Conservation (phyloP, 768 basidiomycete genomes). For the Lactarius quietus region DNA sequence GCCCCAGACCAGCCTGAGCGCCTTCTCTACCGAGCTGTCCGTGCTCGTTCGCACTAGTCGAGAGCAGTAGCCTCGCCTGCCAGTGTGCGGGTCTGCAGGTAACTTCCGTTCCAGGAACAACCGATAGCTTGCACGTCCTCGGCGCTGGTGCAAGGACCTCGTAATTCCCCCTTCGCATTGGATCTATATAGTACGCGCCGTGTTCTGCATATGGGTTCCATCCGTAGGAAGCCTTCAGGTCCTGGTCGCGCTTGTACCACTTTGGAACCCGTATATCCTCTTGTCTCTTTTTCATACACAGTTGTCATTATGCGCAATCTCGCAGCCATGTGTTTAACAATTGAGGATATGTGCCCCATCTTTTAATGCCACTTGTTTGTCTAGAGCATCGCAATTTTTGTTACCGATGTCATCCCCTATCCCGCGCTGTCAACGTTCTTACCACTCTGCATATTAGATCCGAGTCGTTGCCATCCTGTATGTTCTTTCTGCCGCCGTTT, state of each 20-base stretch:
- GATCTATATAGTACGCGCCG: slow-evolving; percentile 66
- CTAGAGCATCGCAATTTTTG: too few species aligned
- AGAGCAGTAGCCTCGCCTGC: slow-evolving; percentile 42
- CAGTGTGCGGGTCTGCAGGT: slow-evolving; percentile 35
- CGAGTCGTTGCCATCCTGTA: too few species aligned
- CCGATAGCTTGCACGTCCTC: slow-evolving; percentile 36
- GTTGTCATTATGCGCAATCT: too few species aligned
- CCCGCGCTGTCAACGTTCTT: too few species aligned
- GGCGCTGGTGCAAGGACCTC: slow-evolving; percentile 33
- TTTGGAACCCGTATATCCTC: too few species aligned
- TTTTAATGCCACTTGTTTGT: too few species aligned
- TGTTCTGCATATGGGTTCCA: slow-evolving; percentile 63
- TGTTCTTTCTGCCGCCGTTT: too few species aligned
- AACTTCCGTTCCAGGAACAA: slow-evolving; percentile 84
- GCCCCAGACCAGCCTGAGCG: slow-evolving; percentile 21
- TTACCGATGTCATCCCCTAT: too few species aligned
- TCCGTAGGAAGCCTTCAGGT: slow-evolving; percentile 48
- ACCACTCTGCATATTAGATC: too few species aligned
- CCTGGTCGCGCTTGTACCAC: slow-evolving; percentile 55
- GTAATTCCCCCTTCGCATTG: slow-evolving; percentile 64
- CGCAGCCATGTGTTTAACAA: too few species aligned
- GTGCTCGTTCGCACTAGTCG: slow-evolving; percentile 52
- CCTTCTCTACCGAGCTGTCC: slow-evolving; percentile 60
- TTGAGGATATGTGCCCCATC: too few species aligned
- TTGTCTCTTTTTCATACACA: too few species aligned